phyloP scores from a whole-genome alignment of 352 stramenopile genomes.

The Peronospora destructor region DNA sequence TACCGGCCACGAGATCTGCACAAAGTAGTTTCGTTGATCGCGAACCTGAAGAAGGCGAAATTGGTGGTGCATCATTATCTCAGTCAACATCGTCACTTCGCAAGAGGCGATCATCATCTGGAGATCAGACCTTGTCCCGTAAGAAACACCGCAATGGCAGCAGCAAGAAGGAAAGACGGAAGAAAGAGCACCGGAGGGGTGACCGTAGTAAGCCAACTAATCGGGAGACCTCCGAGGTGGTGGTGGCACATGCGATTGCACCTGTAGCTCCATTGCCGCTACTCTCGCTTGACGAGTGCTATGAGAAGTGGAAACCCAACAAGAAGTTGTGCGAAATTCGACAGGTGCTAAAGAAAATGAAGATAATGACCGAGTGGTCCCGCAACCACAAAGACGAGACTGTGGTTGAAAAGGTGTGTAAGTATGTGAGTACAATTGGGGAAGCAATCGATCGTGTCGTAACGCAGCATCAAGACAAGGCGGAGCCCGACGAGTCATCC shows the following conservation, averaged over 20 bases:
- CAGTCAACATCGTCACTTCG: slow-evolving; percentile 26
- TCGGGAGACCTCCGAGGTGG: neutral
- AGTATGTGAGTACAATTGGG: slow-evolving; percentile 81
- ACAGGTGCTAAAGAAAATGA: slow-evolving; percentile 83
- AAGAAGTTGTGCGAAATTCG: slow-evolving; percentile 70
- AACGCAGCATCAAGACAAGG: slow-evolving; percentile 32
- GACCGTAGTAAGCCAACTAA: slow-evolving; percentile 13
- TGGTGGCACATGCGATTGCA: slow-evolving; percentile 14
- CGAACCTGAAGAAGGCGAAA: slow-evolving; percentile 51
- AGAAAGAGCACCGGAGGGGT: slow-evolving; percentile 23
- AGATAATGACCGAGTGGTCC: slow-evolving; percentile 78
- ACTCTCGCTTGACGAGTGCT: slow-evolving; percentile 44
- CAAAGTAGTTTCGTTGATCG: slow-evolving; percentile 21
- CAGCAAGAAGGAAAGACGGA: slow-evolving; percentile 32
- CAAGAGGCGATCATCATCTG: slow-evolving; percentile 36
- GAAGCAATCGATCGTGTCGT: slow-evolving; percentile 76
- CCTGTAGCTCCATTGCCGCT: slow-evolving; percentile 15
- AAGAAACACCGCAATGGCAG: slow-evolving; percentile 34
- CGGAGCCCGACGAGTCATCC: slow-evolving; percentile 8
- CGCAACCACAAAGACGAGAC: slow-evolving; percentile 76
- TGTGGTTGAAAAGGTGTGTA: slow-evolving; percentile 81
- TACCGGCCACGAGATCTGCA: slow-evolving; percentile 19
- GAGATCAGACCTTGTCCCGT: slow-evolving; percentile 15
- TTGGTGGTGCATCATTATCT: slow-evolving; percentile 28
- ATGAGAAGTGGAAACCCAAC: slow-evolving; percentile 77